These are phyloP conservation scores for Asterella californica DNA, from an alignment of 225 moss, liverwort and hornwort species.

Conservation along the genomic window DNA sequence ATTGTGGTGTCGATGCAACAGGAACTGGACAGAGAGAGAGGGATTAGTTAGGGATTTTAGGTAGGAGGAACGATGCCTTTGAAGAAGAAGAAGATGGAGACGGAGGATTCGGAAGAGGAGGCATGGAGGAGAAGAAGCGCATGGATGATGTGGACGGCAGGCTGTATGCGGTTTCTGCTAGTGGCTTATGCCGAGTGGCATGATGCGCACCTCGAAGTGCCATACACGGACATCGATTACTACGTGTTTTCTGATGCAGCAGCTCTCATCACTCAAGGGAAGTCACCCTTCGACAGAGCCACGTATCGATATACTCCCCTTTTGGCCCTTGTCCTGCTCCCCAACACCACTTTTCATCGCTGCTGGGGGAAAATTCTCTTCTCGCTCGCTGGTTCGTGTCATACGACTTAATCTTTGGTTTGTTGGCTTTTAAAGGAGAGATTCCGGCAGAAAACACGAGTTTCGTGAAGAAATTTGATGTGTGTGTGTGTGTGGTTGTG, in stretches of 20 bases:
- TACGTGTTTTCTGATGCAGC: constrained; percentile 91
- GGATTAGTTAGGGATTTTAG: constrained; percentile 4
- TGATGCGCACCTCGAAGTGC: constrained; percentile 76
- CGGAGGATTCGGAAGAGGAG: constrained; percentile 3
- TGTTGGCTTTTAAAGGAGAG: too few species aligned
- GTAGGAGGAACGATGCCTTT: background rate
- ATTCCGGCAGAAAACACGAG: background rate
- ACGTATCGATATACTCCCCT: constrained; percentile 93
- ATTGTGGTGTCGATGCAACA: background rate
- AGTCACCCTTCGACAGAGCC: constrained; percentile 72
- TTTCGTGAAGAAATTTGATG: background rate
- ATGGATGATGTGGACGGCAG: constrained; percentile 45
- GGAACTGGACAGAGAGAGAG: background rate
- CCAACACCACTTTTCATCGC: constrained; percentile 69
- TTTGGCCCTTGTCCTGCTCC: constrained; percentile 71
- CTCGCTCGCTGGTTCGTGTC: constrained; percentile 58
- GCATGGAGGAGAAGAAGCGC: constrained; percentile 28
- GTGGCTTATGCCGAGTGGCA: constrained; percentile 91
- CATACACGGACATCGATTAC: constrained; percentile 95
- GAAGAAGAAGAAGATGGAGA: background rate
- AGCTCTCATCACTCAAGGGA: constrained; percentile 61
- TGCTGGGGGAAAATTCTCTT: constrained; percentile 95
- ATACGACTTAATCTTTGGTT: background rate
- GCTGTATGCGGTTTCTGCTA: constrained; percentile 60
- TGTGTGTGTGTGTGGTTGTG: background rate